These are phyloP conservation scores for Acrocalymma vagum DNA, from an alignment of 2,329 filamentous ascomycete genomes.

Conservation along the genomic window DNA sequence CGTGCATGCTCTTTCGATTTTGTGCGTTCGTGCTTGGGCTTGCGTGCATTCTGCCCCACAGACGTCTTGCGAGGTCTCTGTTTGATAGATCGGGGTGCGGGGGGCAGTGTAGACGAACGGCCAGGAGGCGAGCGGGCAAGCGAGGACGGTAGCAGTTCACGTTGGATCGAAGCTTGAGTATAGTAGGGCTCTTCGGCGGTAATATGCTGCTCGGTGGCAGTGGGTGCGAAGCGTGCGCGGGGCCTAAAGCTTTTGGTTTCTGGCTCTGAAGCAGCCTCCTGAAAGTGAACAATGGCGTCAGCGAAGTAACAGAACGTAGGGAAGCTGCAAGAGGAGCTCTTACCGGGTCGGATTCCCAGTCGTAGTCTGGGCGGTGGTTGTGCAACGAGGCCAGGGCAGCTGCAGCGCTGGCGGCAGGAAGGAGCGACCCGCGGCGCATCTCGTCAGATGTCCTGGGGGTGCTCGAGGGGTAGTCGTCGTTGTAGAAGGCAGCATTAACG, in stretches of 20 bases:
- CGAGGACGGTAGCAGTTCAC: constrained; percentile 84
- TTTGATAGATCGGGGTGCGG: constrained; percentile 77
- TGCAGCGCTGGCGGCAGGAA: constrained; percentile 78
- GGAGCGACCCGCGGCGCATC: constrained; percentile 68
- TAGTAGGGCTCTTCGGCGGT: constrained; percentile 57
- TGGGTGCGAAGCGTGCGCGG: constrained; percentile 49
- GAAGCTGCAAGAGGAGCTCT: constrained; percentile 20
- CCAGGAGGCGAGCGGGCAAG: constrained; percentile 83
- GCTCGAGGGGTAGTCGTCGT: constrained; percentile 70
- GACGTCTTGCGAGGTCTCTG: constrained; percentile 85
- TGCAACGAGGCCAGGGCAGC: constrained; percentile 87
- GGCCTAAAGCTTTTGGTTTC: constrained; percentile 49
- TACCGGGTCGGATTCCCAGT: constrained; percentile 50
- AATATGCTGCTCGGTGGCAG: constrained; percentile 73
- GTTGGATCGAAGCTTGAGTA: constrained; percentile 65
- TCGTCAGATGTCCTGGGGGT: constrained; percentile 77
- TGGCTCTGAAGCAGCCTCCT: constrained; percentile 49
- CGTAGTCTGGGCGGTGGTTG: constrained; percentile 76
- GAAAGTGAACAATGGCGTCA: constrained; percentile 30
- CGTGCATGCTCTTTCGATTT: constrained; percentile 79
- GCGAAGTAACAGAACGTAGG: constrained; percentile 12
- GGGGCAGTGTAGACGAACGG: constrained; percentile 87
- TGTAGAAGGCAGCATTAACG: constrained; percentile 72
- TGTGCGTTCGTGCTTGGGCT: constrained; percentile 81
- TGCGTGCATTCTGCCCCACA: constrained; percentile 78